A percentile compares a stretch with the other conserved stretches of the same genome.
phyloP scores from a whole-genome alignment of 2,329 filamentous ascomycete species.

The Blumeriella jaapii region DNA sequence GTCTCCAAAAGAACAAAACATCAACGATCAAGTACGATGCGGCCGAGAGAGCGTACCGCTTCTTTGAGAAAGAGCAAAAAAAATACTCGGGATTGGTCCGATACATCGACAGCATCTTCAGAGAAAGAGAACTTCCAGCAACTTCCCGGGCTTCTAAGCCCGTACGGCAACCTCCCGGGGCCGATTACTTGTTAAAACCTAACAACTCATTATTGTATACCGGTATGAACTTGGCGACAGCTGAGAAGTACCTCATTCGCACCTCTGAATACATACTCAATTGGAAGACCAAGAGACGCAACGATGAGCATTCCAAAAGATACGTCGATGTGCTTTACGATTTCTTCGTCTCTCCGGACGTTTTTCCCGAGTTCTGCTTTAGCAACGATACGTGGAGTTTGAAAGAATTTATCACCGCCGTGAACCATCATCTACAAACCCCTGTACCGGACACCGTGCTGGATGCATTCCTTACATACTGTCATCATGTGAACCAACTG shows the following conservation, averaged over 20 bases:
- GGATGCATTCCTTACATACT: conserved; percentile 2
- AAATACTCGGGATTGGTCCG: not conserved
- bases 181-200: not conserved
- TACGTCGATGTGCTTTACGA: conserved; percentile 1
- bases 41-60: too few species aligned
- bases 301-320: not conserved
- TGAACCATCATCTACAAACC: not conserved
- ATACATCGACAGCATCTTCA: not conserved
- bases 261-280: not conserved
- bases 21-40: not conserved
- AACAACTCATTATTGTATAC: not conserved
- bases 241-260: not conserved
- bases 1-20: not conserved
- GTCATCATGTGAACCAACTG: not conserved
- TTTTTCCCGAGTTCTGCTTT: conserved; percentile 4
- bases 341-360: conserved; percentile 7
- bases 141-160: not conserved
- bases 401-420: not conserved
- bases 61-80: not conserved
- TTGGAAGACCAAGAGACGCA: not conserved
- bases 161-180: not conserved
- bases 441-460: not conserved
- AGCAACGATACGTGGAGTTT: not conserved
- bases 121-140: not conserved
- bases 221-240: not conserved